Evolutionary conservation across 345 rosid genomes (phyloP).

Genomic region (Moricandia arvensis): DNA sequence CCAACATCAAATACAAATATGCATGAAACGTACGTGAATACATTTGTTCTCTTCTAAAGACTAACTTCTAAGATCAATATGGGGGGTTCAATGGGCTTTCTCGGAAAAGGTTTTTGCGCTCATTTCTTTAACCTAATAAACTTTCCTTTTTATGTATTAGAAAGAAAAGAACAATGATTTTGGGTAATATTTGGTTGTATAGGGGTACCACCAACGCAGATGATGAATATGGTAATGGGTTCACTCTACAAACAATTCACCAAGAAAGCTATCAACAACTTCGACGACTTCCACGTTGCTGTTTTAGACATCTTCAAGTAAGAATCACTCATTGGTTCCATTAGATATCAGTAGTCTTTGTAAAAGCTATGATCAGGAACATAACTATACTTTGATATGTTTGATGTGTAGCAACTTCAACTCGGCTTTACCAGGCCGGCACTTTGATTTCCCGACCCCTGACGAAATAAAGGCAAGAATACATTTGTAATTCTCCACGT

Average conservation of each 20-base stretch:
- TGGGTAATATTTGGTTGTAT: not conserved
- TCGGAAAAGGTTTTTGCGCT: constrained; percentile 61
- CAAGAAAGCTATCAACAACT: constrained; percentile 48
- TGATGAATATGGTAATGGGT: constrained; percentile 48
- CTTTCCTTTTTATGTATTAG: not conserved
- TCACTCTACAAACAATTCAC: constrained; percentile 61
- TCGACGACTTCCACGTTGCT: constrained; percentile 69
- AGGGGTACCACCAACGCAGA: constrained; percentile 61
- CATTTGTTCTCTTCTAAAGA: not conserved
- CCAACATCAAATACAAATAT: constrained; percentile 12
- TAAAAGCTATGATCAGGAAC: not conserved
- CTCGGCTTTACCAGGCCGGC: constrained; percentile 83
- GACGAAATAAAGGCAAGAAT: constrained; percentile 49
- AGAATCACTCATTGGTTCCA: not conserved
- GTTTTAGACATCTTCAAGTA: constrained; percentile 73
- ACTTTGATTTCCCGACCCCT: constrained; percentile 68
- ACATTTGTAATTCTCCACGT: not conserved
- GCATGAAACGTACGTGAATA: not conserved
- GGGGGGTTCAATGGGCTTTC: not conserved
- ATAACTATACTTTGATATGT: not conserved
- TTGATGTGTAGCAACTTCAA: constrained; percentile 62
- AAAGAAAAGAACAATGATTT: not conserved
- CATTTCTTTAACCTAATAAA: not conserved
- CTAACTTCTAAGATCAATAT: not conserved
- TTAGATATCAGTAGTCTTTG: not conserved